Evolutionary conservation across 2,329 filamentous ascomycete genomes (phyloP), one percentile per base, ranked within the genome.

Genomic region (Ilyonectria sp.): DNA sequence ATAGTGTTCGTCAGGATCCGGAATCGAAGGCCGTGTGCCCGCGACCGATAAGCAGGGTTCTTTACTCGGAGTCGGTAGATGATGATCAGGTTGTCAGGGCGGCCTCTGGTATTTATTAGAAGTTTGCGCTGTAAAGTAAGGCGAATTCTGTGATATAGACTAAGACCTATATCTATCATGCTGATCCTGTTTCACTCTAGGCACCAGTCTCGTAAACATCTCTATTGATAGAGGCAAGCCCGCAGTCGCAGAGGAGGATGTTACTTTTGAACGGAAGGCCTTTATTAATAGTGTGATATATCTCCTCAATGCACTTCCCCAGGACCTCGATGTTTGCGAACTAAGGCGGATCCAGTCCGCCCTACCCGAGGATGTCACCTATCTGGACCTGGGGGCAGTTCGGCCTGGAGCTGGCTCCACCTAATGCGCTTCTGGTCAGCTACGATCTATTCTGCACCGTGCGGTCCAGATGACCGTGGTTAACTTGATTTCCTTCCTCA

Each of bases 241-340:
- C 3, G 73, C 75, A 23, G 58, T 68, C 5, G 69, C 71, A 8
- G 72, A 72, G 2, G 73, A 76, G 53, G 71, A 74, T 26, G 64
- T 71, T 6, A 68, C 71, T 1, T 79, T 80, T 65, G 86, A 88
- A 56, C 85, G 91, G 29, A 88, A 89, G 69, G 84, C 91, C 9
- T 93, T 91, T 77, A 79, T 93, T 54, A 88, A 92, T 71, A 86
- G 89, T 64, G 79, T 91, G 4, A 86, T 87, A 2, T 92, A 92
- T 76, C 82, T 93, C 26, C 83, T 93, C n/a, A 86, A 86, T 67
- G 90, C 87, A 7, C 83, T 93, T 0, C 91, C 91, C 0, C 68
- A 79, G 1, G 82, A 91, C 56, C 84, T 93, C 33, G 86, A 85
- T 35, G 79, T 80, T 2, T 84, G 86, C 69, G 91, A 93, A 75